Evolutionary conservation across 2,329 filamentous ascomycete species (phyloP), one percentile per base, ranked within the genome.

Genomic region (Talaromyces funiculosus): DNA sequence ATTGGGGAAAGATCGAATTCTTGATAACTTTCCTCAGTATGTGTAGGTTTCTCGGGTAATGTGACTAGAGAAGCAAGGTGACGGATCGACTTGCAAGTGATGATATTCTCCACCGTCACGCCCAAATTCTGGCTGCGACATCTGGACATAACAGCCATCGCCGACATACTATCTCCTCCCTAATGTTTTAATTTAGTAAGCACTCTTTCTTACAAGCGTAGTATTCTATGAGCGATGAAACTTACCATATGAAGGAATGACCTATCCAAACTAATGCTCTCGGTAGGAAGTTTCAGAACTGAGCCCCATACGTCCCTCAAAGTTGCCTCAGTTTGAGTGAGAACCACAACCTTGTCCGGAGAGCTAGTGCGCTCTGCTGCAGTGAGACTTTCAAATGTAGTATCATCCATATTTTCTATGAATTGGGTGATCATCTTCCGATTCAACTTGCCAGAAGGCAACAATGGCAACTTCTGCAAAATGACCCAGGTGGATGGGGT

Each of bases 1-100:
- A 68, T 67, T 4, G 67, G 67, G 7, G 67, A 68, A 24, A 68
- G 60, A 29, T 64, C 66, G 26, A 68, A 66, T 45, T 67, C 63
- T 31, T 58, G 33, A 5, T 60, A 62, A 24, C 38, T 55, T 31
- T 57, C 60, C 42, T 62, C 56, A 6, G 57, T 57, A 26, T 57
- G 31, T 2, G 35, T 4, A 33, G 33, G 38, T 35, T 61, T 57
- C 16, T 64, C 40, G 14, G 62, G 62, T 2, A 61, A 33, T 12
- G 45, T 60, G 10, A 62, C 62, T 26, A 62, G 38, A 10, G 54
- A 60, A 43, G 62, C 62, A 33, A 64, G 62, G 18, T 64, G 37
- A 14, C 59, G 53, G 26, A 64, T 62, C 2, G 62, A 64, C 33
- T 60, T 57, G 57, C 62, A 60, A 24, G 62, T 59, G 26, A 64